Evolutionary conservation across 371 early-diverging fungal genomes (phyloP).

Genomic region (Vairimorpha ceranae): DNA sequence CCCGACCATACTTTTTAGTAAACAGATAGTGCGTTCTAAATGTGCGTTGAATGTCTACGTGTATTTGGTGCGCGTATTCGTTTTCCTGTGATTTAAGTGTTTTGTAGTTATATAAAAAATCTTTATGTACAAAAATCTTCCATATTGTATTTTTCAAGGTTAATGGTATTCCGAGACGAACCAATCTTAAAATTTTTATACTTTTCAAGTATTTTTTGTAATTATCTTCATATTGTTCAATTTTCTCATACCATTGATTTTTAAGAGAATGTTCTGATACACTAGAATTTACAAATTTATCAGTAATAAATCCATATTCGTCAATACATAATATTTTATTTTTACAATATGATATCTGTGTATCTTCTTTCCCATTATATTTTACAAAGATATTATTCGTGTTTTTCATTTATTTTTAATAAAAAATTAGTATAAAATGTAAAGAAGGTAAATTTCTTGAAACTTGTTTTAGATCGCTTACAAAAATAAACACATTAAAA

Average conservation of each 20-base stretch:
- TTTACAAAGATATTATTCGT: not conserved
- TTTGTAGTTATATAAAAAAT: slow-evolving; percentile 17
- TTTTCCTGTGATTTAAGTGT: not conserved
- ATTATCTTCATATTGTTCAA: slow-evolving; percentile 1
- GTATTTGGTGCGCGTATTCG: slow-evolving; percentile 52
- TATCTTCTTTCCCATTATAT: slow-evolving; percentile 1
- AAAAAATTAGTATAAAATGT: not conserved
- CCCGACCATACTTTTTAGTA: slow-evolving; percentile 48
- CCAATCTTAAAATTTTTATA: slow-evolving; percentile 7
- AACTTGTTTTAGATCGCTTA: slow-evolving; percentile 21
- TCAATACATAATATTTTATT: slow-evolving; percentile 33
- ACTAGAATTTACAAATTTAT: not conserved
- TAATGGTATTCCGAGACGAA: slow-evolving; percentile 37
- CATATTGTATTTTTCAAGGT: slow-evolving; percentile 35
- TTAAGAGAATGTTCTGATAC: not conserved
- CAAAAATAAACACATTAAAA: not conserved
- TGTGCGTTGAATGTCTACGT: slow-evolving; percentile 57
- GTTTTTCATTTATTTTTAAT: slow-evolving; percentile 13
- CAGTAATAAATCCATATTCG: slow-evolving; percentile 39
- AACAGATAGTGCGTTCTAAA: slow-evolving; percentile 50
- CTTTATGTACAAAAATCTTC: slow-evolving; percentile 5
- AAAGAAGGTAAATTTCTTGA: slow-evolving; percentile 14
- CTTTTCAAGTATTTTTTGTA: slow-evolving; percentile 16
- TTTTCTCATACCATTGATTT: slow-evolving; percentile 27
- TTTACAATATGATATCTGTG: not conserved